Percentiles rank a stretch among this genome's conserved stretches.
These are phyloP conservation scores for Penicillium bovifimosum DNA, from an alignment of 495 filamentous ascomycete genomes.

Conservation along the genomic window DNA sequence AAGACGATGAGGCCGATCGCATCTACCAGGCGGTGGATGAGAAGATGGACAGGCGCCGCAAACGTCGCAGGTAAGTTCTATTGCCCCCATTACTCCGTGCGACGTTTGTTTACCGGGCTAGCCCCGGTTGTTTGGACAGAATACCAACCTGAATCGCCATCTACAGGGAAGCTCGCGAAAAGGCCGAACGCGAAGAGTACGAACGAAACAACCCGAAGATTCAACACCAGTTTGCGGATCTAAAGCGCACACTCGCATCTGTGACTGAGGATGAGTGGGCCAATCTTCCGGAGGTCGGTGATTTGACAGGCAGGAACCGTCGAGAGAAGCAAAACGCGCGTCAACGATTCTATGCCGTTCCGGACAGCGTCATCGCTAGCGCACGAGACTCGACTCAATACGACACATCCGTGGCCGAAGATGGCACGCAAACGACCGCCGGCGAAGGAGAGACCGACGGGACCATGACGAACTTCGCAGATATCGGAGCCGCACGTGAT, in stretches of 20 bases:
- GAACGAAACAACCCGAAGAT: constrained; percentile 97
- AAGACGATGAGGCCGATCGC: constrained; percentile 93
- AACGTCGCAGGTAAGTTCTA: constrained; percentile 78
- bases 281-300: constrained; percentile 88
- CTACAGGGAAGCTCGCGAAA: constrained; percentile 91
- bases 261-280: constrained; percentile 97
- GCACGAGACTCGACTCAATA: constrained; percentile 75
- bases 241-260: constrained; percentile 81
- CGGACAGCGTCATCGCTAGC: constrained; percentile 89
- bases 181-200: constrained; percentile 86
- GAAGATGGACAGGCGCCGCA: constrained; percentile 86
- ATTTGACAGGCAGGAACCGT: constrained; percentile 90
- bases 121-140: constrained; percentile 64
- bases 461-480: constrained; percentile 95
- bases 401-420: constrained; percentile 77
- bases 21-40: constrained; percentile 96
- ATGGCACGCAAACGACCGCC: constrained; percentile 51
- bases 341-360: constrained; percentile 91
- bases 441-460: constrained; percentile 59
- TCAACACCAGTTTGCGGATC: constrained; percentile 94
- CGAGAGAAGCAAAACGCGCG: constrained; percentile 74
- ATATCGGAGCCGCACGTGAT: constrained; percentile 91
- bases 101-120: constrained; percentile 66
- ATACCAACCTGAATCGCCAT: constrained; percentile 71
- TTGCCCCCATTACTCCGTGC: constrained; percentile 20